These are phyloP conservation scores for Verbascum thapsus DNA, from an alignment of 257 asterid species.

Conservation along the genomic window DNA sequence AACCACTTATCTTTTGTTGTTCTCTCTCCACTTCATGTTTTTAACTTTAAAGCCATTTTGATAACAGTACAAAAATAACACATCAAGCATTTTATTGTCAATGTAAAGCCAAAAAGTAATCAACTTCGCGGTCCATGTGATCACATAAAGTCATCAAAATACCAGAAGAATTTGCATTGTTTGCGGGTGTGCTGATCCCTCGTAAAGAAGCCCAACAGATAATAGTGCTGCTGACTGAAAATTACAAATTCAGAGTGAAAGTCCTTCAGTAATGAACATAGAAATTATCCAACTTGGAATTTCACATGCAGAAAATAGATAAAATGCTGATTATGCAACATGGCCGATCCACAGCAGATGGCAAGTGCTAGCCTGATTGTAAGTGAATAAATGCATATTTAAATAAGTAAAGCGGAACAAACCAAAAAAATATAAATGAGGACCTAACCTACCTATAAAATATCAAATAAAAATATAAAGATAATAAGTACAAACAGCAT, in stretches of 20 bases:
- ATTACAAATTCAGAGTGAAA: slow-evolving; percentile 21
- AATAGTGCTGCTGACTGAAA: slow-evolving; percentile 91
- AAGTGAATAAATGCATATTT: slow-evolving; percentile 11
- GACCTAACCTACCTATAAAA: slow-evolving; percentile 3
- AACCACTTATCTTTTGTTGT: background rate
- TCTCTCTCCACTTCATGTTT: background rate
- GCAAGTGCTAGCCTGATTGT: slow-evolving; percentile 8
- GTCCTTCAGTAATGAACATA: slow-evolving; percentile 9
- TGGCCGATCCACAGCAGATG: slow-evolving; percentile 22
- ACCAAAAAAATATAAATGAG: slow-evolving; percentile 20
- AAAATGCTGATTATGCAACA: slow-evolving; percentile 3
- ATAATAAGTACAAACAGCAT: slow-evolving; percentile 9
- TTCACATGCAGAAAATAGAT: slow-evolving; percentile 25
- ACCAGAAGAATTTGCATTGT: slow-evolving; percentile 98
- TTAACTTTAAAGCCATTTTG: background rate
- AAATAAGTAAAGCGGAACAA: slow-evolving; percentile 10
- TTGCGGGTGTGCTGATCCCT: slow-evolving; percentile 97
- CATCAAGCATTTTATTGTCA: slow-evolving; percentile 6
- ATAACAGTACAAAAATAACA: slow-evolving; percentile 24
- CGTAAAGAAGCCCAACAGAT: slow-evolving; percentile 90
- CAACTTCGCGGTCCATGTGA: slow-evolving; percentile 8
- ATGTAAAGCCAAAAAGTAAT: background rate
- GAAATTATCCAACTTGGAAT: slow-evolving; percentile 22
- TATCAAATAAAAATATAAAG: slow-evolving; percentile 21
- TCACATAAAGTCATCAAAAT: slow-evolving; percentile 34